Conservation (phyloP, 1,284 basidiomycete species). For the Boletus sp. region DNA sequence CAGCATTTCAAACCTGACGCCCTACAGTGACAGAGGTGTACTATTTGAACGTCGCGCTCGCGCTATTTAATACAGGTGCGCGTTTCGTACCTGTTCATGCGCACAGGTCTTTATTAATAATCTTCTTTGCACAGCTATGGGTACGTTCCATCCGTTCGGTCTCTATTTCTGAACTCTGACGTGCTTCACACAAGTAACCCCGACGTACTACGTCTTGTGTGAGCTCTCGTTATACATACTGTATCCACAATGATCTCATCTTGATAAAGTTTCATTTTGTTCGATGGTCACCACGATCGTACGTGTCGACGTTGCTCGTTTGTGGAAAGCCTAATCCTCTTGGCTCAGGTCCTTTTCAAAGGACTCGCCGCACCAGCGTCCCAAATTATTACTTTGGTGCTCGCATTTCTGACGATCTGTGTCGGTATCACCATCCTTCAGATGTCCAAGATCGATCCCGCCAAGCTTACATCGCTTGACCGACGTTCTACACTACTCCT, state of each 20-base stretch:
- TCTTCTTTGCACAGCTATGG: constrained; percentile 60
- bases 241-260: neutral
- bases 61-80: constrained; percentile 87
- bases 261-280: constrained; percentile 50
- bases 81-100: constrained; percentile 8
- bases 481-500: constrained; percentile 82
- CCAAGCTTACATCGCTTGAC: constrained; percentile 70
- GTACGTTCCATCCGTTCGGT: constrained; percentile 36
- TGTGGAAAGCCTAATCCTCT: neutral
- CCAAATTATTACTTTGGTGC: constrained; percentile 86
- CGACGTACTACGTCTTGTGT: constrained; percentile 86
- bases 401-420: constrained; percentile 87
- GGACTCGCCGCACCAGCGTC: constrained; percentile 76
- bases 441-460: constrained; percentile 90
- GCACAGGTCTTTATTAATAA: constrained; percentile 12
- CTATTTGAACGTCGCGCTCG: constrained; percentile 95
- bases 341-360: constrained; percentile 75
- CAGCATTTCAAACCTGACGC: constrained; percentile 22
- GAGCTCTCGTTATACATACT: constrained; percentile 28
- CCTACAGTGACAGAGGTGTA: constrained; percentile 81
- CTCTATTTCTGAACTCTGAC: constrained; percentile 16
- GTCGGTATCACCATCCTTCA: constrained; percentile 93
- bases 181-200: constrained; percentile 54
- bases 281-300: constrained; percentile 86
- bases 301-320: constrained; percentile 23